Percentiles rank a stretch among this genome's conserved stretches.
These are phyloP conservation scores for Neofusicoccum sp. DNA, from an alignment of 2,329 filamentous ascomycete species.

Conservation along the genomic window DNA sequence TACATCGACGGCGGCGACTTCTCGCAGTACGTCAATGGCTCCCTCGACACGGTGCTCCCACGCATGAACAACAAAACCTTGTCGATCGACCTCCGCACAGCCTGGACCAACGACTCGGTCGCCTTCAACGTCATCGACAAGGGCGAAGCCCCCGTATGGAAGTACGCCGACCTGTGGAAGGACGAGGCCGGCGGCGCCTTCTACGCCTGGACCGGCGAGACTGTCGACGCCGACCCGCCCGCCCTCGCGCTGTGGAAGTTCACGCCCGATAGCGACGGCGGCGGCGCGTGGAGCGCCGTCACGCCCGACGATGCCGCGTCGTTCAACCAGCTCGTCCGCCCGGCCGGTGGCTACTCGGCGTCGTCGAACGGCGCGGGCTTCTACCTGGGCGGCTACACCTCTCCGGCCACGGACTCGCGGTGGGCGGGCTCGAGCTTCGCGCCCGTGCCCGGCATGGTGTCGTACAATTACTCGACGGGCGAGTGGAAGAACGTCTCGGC, in stretches of 20 bases:
- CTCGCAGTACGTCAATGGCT: neutral
- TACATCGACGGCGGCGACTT: neutral
- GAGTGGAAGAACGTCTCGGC: neutral
- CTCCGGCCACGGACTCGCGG: neutral
- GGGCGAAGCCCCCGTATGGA: neutral
- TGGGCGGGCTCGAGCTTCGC: neutral
- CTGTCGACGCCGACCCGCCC: neutral
- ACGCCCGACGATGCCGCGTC: neutral
- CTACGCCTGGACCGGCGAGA: neutral
- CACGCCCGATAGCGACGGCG: neutral
- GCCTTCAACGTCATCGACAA: neutral
- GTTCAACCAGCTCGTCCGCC: neutral
- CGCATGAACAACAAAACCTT: neutral
- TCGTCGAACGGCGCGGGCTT: neutral
- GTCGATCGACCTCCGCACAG: neutral
- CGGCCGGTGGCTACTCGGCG: neutral
- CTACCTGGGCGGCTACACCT: neutral
- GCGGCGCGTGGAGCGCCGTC: neutral
- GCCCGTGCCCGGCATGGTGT: neutral
- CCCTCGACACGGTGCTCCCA: neutral
- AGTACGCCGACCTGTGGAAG: neutral
- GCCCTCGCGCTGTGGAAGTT: neutral
- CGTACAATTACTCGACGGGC: neutral
- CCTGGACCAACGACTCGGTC: conserved; percentile 2
- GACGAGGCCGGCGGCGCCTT: neutral